Percentiles rank a stretch among this genome's conserved stretches.
Evolutionary conservation across 352 stramenopile genomes (phyloP).

Genomic region (Phytophthora citricola): DNA sequence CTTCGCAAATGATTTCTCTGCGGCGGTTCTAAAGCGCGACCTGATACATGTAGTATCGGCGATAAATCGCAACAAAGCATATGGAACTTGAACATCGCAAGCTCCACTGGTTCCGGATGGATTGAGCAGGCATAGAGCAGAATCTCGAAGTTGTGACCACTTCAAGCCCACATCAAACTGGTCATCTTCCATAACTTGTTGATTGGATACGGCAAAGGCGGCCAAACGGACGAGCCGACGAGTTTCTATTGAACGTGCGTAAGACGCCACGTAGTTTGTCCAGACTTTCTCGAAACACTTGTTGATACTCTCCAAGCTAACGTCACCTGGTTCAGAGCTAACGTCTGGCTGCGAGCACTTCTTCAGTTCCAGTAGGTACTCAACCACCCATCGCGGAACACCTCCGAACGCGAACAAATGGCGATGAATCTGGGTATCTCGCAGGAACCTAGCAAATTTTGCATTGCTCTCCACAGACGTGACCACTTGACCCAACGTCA

Average conservation of each 20-base stretch:
- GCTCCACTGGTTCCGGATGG: too few species aligned
- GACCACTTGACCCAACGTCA: slow-evolving; percentile 39
- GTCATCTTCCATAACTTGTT: not conserved
- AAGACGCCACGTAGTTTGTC: slow-evolving; percentile 1
- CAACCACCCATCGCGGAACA: slow-evolving; percentile 20
- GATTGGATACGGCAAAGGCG: slow-evolving; percentile 9
- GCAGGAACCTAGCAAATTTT: slow-evolving; percentile 2
- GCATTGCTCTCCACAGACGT: slow-evolving; percentile 14
- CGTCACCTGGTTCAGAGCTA: not conserved
- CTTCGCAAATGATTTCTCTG: too few species aligned
- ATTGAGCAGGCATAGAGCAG: slow-evolving; percentile 37
- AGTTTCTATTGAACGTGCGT: not conserved
- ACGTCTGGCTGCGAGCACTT: not conserved
- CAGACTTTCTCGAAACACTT: slow-evolving; percentile 14
- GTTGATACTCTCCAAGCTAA: slow-evolving; percentile 6
- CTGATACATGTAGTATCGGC: too few species aligned
- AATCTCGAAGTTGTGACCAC: slow-evolving; percentile 39
- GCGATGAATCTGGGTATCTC: not conserved
- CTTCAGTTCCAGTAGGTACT: not conserved
- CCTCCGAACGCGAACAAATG: slow-evolving; percentile 17
- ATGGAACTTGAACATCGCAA: slow-evolving; percentile 13
- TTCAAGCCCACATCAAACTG: not conserved
- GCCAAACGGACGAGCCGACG: slow-evolving; percentile 9
- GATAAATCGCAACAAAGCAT: slow-evolving; percentile 9
- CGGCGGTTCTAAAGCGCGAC: too few species aligned